Base-by-base conservation (phyloP, 2,329 filamentous ascomycete species). In the Verticillium dahliae region DNA sequence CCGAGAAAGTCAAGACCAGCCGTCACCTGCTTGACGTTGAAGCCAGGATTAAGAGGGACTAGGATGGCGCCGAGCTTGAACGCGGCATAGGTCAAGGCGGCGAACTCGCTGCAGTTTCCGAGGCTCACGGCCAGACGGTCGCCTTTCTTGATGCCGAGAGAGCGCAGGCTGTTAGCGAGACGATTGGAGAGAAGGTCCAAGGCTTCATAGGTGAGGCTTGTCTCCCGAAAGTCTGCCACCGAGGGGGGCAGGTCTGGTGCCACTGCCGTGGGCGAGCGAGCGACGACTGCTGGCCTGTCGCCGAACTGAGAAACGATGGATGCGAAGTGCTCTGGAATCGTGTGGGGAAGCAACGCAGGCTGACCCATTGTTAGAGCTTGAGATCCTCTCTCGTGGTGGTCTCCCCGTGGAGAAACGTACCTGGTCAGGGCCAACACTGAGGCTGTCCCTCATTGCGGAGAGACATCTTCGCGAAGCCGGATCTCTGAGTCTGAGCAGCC, bases 1-100 rank as follows among this genome's bases (percentile, higher is more conserved):
- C 80, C 81, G 1, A 99, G 83, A 69, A 96, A 93, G 9, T 82
- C 82, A 34, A 98, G 79, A 0, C 93, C 94, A 2, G 91, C 84
- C 5, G 85, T 80, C 9, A 98, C 86, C 77, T 98, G 95, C 5
- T 79, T 74, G 3, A 85, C 81, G 67, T 92, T 96, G 80, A 98
- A 98, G 1, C 86, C 89, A 22, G 93, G 94, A 73, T 99, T 98
- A 31, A 98, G 77, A 0, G 94, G 95, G n/a, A 96, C 93, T 65
- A 98, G 80, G 58, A 98, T 85, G 31, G 91, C 94, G n/a, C 95
- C 95, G 10, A 98, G 83, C 75, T 98, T 98, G 80, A 94, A 97
- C 60, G 95, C 74, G 1, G 93, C 93, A 75, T 98, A 98, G 6
- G 90, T 94, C 22, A 95, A 82, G 58, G 89, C 88, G 3, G 91